Evolutionary conservation across 805 yeast species (phyloP), one percentile per base, ranked within the genome.

Genomic region (Blastobotrys mokoenaii): DNA sequence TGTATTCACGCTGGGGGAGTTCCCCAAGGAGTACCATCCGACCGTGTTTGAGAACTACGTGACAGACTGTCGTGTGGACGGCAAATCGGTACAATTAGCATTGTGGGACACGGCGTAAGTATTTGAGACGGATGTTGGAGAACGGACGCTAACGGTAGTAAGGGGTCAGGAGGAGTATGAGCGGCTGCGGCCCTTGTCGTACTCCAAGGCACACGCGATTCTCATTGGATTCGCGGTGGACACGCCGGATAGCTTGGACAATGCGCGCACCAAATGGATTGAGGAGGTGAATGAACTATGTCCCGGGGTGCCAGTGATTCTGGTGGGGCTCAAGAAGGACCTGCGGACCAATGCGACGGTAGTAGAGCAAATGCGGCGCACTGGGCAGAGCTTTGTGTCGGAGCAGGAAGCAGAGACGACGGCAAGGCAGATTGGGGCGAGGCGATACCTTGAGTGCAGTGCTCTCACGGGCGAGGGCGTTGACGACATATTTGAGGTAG

Each of bases 21-120:
- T 89, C 58, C 96, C 96, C 0, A 80, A 89, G 37, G 95, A 31
- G 59, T 50, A 31, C 39, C 94, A 85, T 54, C 97, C 97, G 2
- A 88, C 97, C 0, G 96, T 88, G 4, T 88, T 89, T 62, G 97
- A 88, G 56, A 88, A 89, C 63, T 87, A 89, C 62, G 96, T 88
- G 12, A 87, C 96, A 1, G 95, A 87, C 57, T 88, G 96, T 63
- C 70, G 95, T 47, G 94, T 89, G 15, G 97, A 88, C 59, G 96
- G 96, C 2, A 88, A 87, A 54, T 83, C 93, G 12, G 95, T 88
- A 2, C 82, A 87, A 51, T 65, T 88, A 46, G 89, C 95, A 1
- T 66, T 88, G 20, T 88, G 97, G 96, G 97, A 88, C 61, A 88
- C 96, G 1, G 96, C 97, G 63, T 60, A 51, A 32, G 64, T 59